phyloP scores from a whole-genome alignment of 2,329 filamentous ascomycete genomes.

The Aspergillus brunneoviolaceus region DNA sequence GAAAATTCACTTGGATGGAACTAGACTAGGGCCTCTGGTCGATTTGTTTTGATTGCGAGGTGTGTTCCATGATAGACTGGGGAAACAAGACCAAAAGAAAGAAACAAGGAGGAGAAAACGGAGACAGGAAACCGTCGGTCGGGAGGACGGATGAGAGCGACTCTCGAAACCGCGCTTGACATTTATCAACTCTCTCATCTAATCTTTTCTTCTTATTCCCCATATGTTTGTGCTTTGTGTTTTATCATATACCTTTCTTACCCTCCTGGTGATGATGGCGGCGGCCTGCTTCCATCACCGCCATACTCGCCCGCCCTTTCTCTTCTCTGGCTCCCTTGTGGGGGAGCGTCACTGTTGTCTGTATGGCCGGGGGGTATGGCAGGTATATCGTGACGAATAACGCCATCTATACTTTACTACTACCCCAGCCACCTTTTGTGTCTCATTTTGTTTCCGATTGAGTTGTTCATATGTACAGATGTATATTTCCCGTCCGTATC shows the following conservation, averaged over 20 bases:
- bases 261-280: constrained; percentile 23
- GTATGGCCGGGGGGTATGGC: constrained; percentile 15
- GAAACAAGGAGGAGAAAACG: constrained; percentile 10
- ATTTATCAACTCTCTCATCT: constrained; percentile 24
- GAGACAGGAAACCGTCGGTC: not conserved
- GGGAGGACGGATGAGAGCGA: not conserved
- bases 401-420: constrained; percentile 19
- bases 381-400: constrained; percentile 25
- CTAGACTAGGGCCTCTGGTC: constrained; percentile 50
- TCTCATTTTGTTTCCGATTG: constrained; percentile 3
- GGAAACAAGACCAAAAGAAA: constrained; percentile 5
- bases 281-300: constrained; percentile 15
- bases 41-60: constrained; percentile 1
- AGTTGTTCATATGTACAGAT: constrained; percentile 23
- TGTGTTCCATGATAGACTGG: constrained; percentile 19
- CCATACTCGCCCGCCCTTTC: constrained; percentile 10
- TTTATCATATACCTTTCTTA: constrained; percentile 17
- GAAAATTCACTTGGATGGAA: constrained; percentile 97
- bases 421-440: constrained; percentile 8
- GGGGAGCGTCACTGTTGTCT: constrained; percentile 12
- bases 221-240: constrained; percentile 30
- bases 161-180: constrained; percentile 9
- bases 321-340: constrained; percentile 18
- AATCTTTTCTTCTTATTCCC: constrained; percentile 35
- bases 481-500: constrained; percentile 23